Evolutionary conservation across 208 protist genomes (phyloP).

Genomic region (Angomonas deanei): DNA sequence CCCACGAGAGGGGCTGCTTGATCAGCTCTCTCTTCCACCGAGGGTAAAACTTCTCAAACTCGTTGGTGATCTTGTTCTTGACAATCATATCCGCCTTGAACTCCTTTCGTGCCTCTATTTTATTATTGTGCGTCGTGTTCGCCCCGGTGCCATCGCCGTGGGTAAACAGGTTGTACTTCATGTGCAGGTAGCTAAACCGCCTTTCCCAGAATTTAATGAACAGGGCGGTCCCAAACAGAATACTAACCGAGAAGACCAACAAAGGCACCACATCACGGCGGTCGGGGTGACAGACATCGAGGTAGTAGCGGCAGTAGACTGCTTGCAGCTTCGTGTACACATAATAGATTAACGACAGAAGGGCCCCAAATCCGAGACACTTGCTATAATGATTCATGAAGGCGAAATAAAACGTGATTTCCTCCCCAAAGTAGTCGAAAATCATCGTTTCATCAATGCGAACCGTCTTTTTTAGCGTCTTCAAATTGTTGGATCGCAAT

Average conservation of each 20-base stretch:
- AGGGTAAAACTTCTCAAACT: conserved; percentile 35
- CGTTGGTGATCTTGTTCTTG: conserved; percentile 31
- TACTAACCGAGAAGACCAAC: neutral
- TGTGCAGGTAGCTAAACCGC: conserved; percentile 24
- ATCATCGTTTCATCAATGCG: conserved; percentile 17
- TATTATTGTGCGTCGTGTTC: neutral
- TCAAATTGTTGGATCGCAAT: neutral
- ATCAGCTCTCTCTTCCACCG: conserved; percentile 30
- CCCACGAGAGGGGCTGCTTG: conserved; percentile 34
- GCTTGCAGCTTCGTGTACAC: neutral
- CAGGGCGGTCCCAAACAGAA: conserved; percentile 50
- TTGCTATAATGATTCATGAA: conserved; percentile 72
- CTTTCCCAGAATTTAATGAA: conserved; percentile 68
- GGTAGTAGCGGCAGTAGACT: neutral
- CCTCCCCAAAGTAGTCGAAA: conserved; percentile 49
- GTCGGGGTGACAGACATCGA: neutral
- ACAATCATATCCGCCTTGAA: conserved; percentile 6
- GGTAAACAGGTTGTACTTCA: conserved; percentile 35
- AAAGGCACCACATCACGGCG: neutral
- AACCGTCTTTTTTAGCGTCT: neutral
- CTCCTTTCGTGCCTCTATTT: neutral
- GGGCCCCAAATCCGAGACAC: neutral
- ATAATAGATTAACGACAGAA: neutral
- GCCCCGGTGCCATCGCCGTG: neutral
- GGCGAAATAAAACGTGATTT: conserved; percentile 70